Percentiles rank a stretch among this genome's conserved stretches.
Evolutionary conservation across 169 alveolate species (phyloP).

Genomic region (Babesia gibsoni): DNA sequence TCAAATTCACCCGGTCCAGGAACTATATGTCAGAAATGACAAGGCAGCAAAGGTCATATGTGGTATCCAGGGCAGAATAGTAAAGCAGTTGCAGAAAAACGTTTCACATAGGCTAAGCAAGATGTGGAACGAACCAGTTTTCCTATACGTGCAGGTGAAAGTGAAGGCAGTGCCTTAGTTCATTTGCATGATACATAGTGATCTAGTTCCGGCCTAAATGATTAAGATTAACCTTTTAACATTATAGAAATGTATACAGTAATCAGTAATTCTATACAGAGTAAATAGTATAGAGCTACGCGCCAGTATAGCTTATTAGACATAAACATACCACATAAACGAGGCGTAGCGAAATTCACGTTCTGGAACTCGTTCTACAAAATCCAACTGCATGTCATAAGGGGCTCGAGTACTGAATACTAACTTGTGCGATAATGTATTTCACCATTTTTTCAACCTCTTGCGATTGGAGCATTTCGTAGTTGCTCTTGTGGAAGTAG

Average conservation of each 20-base stretch:
- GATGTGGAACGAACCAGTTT: slow-evolving; percentile 72
- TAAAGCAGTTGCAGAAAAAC: slow-evolving; percentile 70
- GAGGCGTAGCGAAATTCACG: slow-evolving; percentile 43
- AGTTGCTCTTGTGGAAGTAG: slow-evolving; percentile 40
- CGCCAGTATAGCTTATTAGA: background rate
- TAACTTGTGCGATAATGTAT: slow-evolving; percentile 38
- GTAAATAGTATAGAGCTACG: background rate
- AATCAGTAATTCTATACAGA: background rate
- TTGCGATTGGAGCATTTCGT: slow-evolving; percentile 12
- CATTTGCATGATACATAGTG: slow-evolving; percentile 5
- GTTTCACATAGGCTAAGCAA: slow-evolving; percentile 71
- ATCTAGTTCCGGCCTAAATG: slow-evolving; percentile 24
- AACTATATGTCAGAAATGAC: slow-evolving; percentile 45
- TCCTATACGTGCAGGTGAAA: slow-evolving; percentile 70
- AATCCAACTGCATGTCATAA: slow-evolving; percentile 15
- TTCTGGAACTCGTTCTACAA: slow-evolving; percentile 30
- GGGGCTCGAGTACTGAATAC: background rate
- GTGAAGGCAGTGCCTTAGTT: slow-evolving; percentile 11
- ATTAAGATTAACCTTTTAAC: background rate
- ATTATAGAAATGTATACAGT: background rate
- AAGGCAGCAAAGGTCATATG: slow-evolving; percentile 76
- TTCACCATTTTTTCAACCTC: slow-evolving; percentile 18
- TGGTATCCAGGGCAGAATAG: slow-evolving; percentile 68
- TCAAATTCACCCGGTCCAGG: slow-evolving; percentile 29
- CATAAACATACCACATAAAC: slow-evolving; percentile 37